phyloP scores from a whole-genome alignment of 495 filamentous ascomycete species.

The Podospora pseudocomata region DNA sequence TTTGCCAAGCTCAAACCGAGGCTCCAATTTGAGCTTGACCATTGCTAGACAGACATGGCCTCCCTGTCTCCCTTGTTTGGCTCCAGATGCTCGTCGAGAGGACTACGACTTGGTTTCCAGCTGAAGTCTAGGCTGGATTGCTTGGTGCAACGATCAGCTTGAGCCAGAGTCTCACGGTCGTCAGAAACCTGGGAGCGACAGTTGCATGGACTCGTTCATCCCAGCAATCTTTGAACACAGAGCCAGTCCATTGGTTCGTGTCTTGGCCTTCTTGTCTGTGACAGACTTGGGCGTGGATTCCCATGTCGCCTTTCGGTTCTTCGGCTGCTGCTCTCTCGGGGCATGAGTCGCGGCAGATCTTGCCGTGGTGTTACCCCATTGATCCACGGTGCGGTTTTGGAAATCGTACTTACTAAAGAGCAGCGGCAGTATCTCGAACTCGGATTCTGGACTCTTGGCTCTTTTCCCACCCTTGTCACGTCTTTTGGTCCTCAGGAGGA shows the following conservation, averaged over 20 bases:
- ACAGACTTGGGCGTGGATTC: conserved; percentile 2
- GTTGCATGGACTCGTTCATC: conserved; percentile 7
- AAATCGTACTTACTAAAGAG: conserved; percentile 25
- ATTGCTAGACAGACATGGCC: not conserved
- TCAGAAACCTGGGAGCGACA: not conserved
- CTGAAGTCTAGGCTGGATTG: not conserved
- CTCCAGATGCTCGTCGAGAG: not conserved
- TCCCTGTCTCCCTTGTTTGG: conserved; percentile 5
- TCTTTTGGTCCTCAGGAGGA: conserved; percentile 31
- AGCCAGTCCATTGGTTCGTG: not conserved
- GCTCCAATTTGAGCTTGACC: not conserved
- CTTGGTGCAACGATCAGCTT: conserved; percentile 6
- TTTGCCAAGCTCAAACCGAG: not conserved
- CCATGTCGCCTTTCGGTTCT: conserved; percentile 4
- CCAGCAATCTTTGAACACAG: not conserved
- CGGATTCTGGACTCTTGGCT: conserved; percentile 11
- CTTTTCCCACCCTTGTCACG: conserved; percentile 4
- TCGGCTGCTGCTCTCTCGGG: conserved; percentile 4
- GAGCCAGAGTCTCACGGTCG: conserved; percentile 6
- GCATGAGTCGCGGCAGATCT: conserved; percentile 25
- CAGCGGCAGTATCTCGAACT: conserved; percentile 4
- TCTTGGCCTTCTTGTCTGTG: not conserved
- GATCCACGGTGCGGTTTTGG: conserved; percentile 11
- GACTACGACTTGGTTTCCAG: not conserved
- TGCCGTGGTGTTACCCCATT: conserved; percentile 6